Evolutionary conservation across 768 basidiomycete species (phyloP).

Genomic region (Suillus hirtellus): DNA sequence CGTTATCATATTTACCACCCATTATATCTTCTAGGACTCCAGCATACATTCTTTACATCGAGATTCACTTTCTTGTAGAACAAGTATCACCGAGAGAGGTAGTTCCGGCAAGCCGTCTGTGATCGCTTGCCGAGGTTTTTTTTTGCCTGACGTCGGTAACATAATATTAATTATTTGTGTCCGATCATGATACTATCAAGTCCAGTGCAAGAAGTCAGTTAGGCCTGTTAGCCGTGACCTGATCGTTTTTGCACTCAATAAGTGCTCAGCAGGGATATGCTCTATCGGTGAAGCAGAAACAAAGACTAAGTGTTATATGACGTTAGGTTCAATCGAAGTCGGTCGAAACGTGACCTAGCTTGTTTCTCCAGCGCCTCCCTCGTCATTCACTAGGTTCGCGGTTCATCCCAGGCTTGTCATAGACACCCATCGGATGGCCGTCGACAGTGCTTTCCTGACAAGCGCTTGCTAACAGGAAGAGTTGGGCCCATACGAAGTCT

Average conservation of each 20-base stretch:
- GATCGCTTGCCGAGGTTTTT: neutral
- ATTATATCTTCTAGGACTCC: neutral
- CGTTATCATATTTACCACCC: neutral
- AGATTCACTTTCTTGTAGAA: neutral
- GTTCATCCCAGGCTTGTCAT: neutral
- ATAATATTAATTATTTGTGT: neutral
- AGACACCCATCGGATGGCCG: neutral
- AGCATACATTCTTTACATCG: neutral
- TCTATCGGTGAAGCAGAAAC: too few species aligned
- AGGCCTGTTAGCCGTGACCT: too few species aligned
- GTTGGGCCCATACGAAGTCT: neutral
- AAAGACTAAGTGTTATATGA: too few species aligned
- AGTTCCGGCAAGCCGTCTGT: neutral
- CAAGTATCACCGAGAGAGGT: neutral
- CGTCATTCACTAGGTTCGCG: too few species aligned
- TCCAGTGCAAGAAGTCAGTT: too few species aligned
- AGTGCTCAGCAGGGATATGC: too few species aligned
- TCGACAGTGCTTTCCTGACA: neutral
- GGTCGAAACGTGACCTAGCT: too few species aligned
- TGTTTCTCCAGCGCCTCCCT: too few species aligned
- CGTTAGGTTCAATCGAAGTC: too few species aligned
- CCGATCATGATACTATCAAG: neutral
- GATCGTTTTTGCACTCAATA: too few species aligned
- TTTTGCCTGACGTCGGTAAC: neutral
- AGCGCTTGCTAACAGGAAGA: neutral